These are phyloP conservation scores for Silene uniflora DNA, from an alignment of 148 eudicot genomes.

Conservation along the genomic window DNA sequence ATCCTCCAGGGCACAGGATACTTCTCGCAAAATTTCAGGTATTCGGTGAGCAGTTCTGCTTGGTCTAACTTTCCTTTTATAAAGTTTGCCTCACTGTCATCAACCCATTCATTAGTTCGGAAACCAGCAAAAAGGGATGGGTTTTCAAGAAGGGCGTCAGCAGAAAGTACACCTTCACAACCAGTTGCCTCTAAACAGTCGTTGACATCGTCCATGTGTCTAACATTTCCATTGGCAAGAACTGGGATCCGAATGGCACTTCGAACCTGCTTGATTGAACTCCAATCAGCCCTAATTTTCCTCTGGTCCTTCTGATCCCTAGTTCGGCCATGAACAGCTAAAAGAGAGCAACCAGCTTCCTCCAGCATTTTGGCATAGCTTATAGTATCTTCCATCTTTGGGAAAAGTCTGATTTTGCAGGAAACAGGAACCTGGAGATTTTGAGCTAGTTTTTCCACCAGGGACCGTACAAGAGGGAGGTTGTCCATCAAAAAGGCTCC, in stretches of 20 bases:
- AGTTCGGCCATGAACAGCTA: slow-evolving; percentile 96
- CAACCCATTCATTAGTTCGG: slow-evolving; percentile 76
- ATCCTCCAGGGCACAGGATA: slow-evolving; percentile 97
- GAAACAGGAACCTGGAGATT: slow-evolving; percentile 87
- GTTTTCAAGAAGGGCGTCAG: slow-evolving; percentile 90
- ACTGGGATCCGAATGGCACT: slow-evolving; percentile 78
- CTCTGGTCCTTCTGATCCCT: slow-evolving; percentile 91
- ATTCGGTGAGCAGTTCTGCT: slow-evolving; percentile 63
- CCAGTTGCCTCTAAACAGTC: slow-evolving; percentile 73
- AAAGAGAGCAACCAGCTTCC: slow-evolving; percentile 90
- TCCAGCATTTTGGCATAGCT: slow-evolving; percentile 87
- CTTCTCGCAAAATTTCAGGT: slow-evolving; percentile 75
- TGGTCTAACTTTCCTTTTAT: slow-evolving; percentile 59
- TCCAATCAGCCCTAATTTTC: slow-evolving; percentile 80
- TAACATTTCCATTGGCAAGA: slow-evolving; percentile 81
- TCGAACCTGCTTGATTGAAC: slow-evolving; percentile 59
- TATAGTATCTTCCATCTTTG: slow-evolving; percentile 66
- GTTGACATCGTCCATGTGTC: slow-evolving; percentile 79
- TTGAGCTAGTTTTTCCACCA: slow-evolving; percentile 70
- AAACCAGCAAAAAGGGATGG: slow-evolving; percentile 93
- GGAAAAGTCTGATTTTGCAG: slow-evolving; percentile 90
- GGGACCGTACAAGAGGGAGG: slow-evolving; percentile 75
- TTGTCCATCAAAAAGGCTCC: slow-evolving; percentile 97
- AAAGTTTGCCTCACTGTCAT: slow-evolving; percentile 27
- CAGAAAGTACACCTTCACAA: slow-evolving; percentile 87